Conservation (phyloP, 2,329 filamentous ascomycete genomes). For the Juglanconis sp. region DNA sequence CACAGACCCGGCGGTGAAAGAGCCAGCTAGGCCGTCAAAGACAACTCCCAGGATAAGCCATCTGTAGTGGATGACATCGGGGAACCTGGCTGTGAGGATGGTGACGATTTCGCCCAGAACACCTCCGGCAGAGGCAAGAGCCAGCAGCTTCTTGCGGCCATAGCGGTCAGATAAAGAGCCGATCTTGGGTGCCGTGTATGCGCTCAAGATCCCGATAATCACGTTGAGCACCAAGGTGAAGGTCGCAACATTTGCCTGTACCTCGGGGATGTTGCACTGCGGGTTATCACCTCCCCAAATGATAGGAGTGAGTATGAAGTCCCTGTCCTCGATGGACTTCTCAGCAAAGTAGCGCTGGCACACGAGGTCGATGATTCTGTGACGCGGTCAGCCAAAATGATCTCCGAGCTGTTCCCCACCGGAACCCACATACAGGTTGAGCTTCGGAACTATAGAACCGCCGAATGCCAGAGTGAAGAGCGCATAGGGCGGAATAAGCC, state of each 20-base stretch:
- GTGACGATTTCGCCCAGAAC: constrained; percentile 72
- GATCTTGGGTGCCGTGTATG: constrained; percentile 76
- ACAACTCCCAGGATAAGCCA: constrained; percentile 75
- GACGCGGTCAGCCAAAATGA: constrained; percentile 1
- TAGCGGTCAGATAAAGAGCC: constrained; percentile 84
- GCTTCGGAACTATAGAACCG: constrained; percentile 77
- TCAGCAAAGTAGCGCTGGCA: constrained; percentile 81
- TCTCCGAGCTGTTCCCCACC: background rate
- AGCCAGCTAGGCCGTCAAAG: constrained; percentile 81
- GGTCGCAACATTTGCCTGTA: constrained; percentile 72
- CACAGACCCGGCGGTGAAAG: constrained; percentile 77
- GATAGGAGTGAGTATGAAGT: constrained; percentile 60
- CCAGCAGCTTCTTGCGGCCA: constrained; percentile 73
- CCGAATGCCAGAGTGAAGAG: constrained; percentile 85
- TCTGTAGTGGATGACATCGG: constrained; percentile 69
- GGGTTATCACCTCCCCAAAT: constrained; percentile 67
- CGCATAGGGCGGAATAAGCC: constrained; percentile 77
- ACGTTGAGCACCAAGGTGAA: constrained; percentile 77
- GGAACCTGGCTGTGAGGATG: constrained; percentile 73
- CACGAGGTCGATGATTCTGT: constrained; percentile 71
- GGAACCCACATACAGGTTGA: constrained; percentile 62
- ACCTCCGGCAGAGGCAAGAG: constrained; percentile 70
- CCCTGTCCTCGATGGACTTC: constrained; percentile 54
- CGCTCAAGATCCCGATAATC: constrained; percentile 72
- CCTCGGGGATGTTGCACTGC: constrained; percentile 75